Percentiles rank a stretch among this genome's conserved stretches.
Conservation (phyloP, 1,284 basidiomycete species). For the Quambalaria eucalypti region DNA sequence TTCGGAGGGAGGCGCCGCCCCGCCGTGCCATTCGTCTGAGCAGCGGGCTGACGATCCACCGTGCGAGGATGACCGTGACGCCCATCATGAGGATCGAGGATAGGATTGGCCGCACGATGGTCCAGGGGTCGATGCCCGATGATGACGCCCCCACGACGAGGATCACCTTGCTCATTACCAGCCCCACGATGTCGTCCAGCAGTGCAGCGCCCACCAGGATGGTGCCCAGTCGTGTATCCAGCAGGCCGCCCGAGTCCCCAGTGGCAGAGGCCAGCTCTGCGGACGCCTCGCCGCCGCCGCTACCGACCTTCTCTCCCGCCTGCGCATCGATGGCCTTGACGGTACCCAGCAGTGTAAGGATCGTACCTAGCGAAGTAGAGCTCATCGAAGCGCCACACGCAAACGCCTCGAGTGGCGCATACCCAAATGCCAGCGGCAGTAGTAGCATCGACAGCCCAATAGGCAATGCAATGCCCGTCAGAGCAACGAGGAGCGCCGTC, state of each 20-base stretch:
- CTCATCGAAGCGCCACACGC: constrained; percentile 54
- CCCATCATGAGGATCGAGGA: constrained; percentile 48
- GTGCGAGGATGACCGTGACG: too few relatives aligned
- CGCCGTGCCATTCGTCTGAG: too few relatives aligned
- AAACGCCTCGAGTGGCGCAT: constrained; percentile 51
- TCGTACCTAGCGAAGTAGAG: constrained; percentile 55
- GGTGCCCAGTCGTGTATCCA: constrained; percentile 52
- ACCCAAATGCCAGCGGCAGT: constrained; percentile 40
- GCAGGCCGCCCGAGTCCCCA: constrained; percentile 46
- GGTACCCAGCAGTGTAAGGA: constrained; percentile 51
- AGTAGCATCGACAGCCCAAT: constrained; percentile 50
- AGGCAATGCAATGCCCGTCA: constrained; percentile 52
- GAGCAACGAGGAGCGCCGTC: constrained; percentile 50
- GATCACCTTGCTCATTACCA: constrained; percentile 54
- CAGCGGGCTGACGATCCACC: too few relatives aligned
- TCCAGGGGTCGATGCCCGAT: constrained; percentile 39
- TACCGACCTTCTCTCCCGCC: neutral
- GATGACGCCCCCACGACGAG: constrained; percentile 42
- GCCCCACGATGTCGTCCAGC: constrained; percentile 55
- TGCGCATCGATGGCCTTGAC: too few relatives aligned
- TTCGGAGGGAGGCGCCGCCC: too few relatives aligned
- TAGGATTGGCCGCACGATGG: constrained; percentile 50
- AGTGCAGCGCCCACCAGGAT: constrained; percentile 54
- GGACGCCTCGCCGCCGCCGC: neutral
- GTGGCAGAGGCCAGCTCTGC: too few relatives aligned